Evolutionary conservation across 1,139 yeast genomes (phyloP).

Genomic region (Diutina sp.): DNA sequence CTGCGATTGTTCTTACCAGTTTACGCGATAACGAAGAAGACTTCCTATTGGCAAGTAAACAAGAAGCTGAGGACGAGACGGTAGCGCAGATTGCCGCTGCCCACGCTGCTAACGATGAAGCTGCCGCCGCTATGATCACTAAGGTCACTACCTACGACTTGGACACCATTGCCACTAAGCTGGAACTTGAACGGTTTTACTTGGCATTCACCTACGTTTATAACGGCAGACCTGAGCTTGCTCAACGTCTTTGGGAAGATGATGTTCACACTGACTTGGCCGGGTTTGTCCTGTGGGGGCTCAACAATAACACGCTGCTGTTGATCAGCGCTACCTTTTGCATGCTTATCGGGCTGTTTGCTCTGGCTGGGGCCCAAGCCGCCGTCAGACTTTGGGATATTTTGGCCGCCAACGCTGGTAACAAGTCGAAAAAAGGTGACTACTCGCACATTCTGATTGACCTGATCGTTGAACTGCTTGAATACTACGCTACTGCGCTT

Average conservation of each 20-base stretch:
- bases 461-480: constrained; percentile 42
- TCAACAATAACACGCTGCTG: constrained; percentile 66
- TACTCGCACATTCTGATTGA: constrained; percentile 44
- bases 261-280: constrained; percentile 26
- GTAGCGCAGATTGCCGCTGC: neutral
- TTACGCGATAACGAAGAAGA: constrained; percentile 86
- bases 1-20: constrained; percentile 70
- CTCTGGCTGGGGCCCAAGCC: constrained; percentile 41
- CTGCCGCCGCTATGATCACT: neutral
- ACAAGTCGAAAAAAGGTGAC: constrained; percentile 17
- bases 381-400: constrained; percentile 29
- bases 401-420: constrained; percentile 15
- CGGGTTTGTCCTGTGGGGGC: constrained; percentile 84
- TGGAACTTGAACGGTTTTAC: constrained; percentile 69
- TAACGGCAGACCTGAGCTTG: constrained; percentile 43
- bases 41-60: constrained; percentile 37
- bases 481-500: constrained; percentile 42
- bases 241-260: constrained; percentile 62
- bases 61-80: neutral
- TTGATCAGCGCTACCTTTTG: constrained; percentile 77
- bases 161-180: neutral
- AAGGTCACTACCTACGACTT: neutral
- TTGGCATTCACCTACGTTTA: constrained; percentile 64
- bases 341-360: constrained; percentile 62
- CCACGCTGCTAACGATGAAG: neutral